These are phyloP conservation scores for Penicillium sp. DNA, from an alignment of 2,329 filamentous ascomycete species.

Conservation along the genomic window DNA sequence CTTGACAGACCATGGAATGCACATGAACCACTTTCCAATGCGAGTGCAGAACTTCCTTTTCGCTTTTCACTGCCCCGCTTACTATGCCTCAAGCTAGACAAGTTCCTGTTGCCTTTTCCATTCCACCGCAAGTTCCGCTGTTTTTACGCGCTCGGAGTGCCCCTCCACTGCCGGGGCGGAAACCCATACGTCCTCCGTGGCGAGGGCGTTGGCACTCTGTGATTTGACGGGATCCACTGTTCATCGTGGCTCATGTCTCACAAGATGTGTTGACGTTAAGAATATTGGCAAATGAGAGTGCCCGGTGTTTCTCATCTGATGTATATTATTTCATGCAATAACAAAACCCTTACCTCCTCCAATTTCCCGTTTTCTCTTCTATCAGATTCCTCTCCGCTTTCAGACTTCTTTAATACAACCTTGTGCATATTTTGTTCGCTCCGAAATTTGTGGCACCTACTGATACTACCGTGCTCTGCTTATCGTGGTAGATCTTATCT, in stretches of 20 bases:
- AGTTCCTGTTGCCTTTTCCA: constrained; percentile 11
- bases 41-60: background rate
- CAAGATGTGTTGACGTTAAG: constrained; percentile 6
- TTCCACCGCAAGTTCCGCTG: constrained; percentile 2
- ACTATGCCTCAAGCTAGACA: background rate
- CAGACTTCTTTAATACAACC: constrained; percentile 17
- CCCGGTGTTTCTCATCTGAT: background rate
- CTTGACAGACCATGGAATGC: constrained; percentile 10
- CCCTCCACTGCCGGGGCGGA: background rate
- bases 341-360: constrained; percentile 20
- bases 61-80: background rate
- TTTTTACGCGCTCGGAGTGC: background rate
- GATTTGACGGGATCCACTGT: constrained; percentile 9
- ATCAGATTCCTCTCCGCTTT: constrained; percentile 18
- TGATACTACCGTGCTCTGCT: constrained; percentile 5
- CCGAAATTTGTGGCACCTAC: background rate
- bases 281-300: constrained; percentile 9
- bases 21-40: constrained; percentile 13
- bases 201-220: background rate
- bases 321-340: constrained; percentile 15
- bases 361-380: constrained; percentile 6
- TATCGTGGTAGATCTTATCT: constrained; percentile 8
- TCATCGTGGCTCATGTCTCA: constrained; percentile 19
- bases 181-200: background rate
- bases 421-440: constrained; percentile 15